phyloP scores from a whole-genome alignment of 768 basidiomycete genomes.

The Amanita rubescens region DNA sequence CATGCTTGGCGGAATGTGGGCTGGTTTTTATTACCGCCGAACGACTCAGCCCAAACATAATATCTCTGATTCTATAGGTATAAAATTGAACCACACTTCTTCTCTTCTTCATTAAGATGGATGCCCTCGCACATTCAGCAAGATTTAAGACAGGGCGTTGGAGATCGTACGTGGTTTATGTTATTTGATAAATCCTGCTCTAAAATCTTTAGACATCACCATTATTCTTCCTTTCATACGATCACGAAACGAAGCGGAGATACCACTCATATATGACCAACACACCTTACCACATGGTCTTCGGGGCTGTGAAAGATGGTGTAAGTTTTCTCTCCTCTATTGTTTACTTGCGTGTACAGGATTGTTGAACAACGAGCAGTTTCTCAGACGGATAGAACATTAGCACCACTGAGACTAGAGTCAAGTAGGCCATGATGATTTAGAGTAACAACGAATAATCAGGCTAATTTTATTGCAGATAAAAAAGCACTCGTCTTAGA shows the following conservation, averaged over 20 bases:
- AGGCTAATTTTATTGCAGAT: slow-evolving; percentile 12
- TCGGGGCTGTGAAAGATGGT: background rate
- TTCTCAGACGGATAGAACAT: slow-evolving; percentile 27
- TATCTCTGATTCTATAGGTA: slow-evolving; percentile 28
- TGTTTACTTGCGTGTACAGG: too few relatives aligned
- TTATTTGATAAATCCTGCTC: background rate
- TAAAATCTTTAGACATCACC: slow-evolving; percentile 41
- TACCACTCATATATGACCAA: slow-evolving; percentile 10
- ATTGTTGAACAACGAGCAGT: background rate
- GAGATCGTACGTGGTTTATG: slow-evolving; percentile 42
- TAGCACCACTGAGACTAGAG: slow-evolving; percentile 24
- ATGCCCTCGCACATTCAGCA: slow-evolving; percentile 62
- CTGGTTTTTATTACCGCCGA: background rate
- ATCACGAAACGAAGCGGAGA: slow-evolving; percentile 21
- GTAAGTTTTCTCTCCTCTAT: background rate
- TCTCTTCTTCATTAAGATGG: slow-evolving; percentile 58
- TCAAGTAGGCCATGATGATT: background rate
- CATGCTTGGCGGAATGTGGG: slow-evolving; percentile 53
- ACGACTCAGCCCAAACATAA: background rate
- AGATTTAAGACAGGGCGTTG: slow-evolving; percentile 25
- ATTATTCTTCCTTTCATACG: slow-evolving; percentile 49
- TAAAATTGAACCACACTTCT: slow-evolving; percentile 60
- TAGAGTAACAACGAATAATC: background rate
- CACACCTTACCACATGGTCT: too few relatives aligned
- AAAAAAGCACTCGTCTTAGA: slow-evolving; percentile 35